These are phyloP conservation scores for Tothia fuscella DNA, from an alignment of 2,329 filamentous ascomycete species.

Conservation along the genomic window DNA sequence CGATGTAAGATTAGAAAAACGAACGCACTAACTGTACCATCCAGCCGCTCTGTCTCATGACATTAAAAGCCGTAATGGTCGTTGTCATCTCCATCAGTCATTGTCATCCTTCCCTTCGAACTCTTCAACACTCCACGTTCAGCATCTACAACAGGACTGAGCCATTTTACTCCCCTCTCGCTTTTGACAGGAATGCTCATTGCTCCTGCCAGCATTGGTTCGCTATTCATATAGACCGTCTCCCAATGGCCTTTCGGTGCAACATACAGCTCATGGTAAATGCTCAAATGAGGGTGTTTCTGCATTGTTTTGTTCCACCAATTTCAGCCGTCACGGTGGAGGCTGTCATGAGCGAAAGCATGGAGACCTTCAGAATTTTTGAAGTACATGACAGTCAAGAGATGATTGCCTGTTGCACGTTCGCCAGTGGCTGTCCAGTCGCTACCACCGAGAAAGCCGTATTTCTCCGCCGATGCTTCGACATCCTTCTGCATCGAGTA, in stretches of 20 bases:
- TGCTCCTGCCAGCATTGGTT: slow-evolving; percentile 23
- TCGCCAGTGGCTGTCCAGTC: slow-evolving; percentile 31
- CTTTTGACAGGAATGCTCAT: slow-evolving; percentile 6
- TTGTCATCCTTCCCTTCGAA: slow-evolving; percentile 19
- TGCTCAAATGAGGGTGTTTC: slow-evolving; percentile 31
- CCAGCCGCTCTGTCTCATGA: too few species aligned
- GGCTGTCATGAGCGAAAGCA: slow-evolving; percentile 37
- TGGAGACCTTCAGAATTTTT: slow-evolving; percentile 38
- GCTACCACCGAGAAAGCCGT: slow-evolving; percentile 34
- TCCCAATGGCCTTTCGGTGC: slow-evolving; percentile 37
- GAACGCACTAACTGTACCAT: too few species aligned
- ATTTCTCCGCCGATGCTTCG: slow-evolving; percentile 28
- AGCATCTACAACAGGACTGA: slow-evolving; percentile 23
- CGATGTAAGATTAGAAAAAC: too few species aligned
- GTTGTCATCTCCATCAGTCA: slow-evolving; percentile 6
- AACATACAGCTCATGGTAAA: slow-evolving; percentile 45
- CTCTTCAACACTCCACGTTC: slow-evolving; percentile 22
- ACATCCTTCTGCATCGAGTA: slow-evolving; percentile 24
- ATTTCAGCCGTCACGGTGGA: slow-evolving; percentile 39
- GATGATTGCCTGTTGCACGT: slow-evolving; percentile 33
- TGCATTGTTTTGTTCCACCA: slow-evolving; percentile 33
- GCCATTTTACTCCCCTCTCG: slow-evolving; percentile 15
- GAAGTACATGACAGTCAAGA: slow-evolving; percentile 40
- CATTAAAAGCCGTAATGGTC: not conserved
- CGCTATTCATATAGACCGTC: slow-evolving; percentile 36